Evolutionary conservation across 106 monocot genomes (phyloP).

Genomic region (Iris macrosiphon): DNA sequence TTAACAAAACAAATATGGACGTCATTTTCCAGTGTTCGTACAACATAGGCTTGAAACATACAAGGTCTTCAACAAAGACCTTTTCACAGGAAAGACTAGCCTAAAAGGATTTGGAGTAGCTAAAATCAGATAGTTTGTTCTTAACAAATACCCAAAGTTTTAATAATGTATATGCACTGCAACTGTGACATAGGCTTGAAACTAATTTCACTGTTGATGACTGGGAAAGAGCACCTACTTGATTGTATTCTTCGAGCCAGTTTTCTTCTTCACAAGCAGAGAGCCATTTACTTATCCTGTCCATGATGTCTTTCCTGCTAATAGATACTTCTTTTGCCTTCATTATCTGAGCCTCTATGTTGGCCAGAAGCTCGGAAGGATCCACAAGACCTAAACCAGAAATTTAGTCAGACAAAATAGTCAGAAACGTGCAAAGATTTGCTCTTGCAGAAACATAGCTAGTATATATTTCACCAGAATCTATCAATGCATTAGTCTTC

Average conservation of each 20-base stretch:
- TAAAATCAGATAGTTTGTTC: too few relatives aligned
- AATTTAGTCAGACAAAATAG: background rate
- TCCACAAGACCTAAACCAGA: slow-evolving; percentile 64
- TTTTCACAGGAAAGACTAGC: too few relatives aligned
- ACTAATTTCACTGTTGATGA: too few relatives aligned
- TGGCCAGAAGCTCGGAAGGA: slow-evolving; percentile 74
- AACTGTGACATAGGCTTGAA: too few relatives aligned
- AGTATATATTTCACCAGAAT: slow-evolving; percentile 43
- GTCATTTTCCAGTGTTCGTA: too few relatives aligned
- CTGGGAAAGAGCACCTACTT: slow-evolving; percentile 28
- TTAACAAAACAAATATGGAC: too few relatives aligned
- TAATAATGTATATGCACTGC: too few relatives aligned
- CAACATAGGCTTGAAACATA: too few relatives aligned
- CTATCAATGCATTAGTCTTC: slow-evolving; percentile 71
- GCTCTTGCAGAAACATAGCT: background rate
- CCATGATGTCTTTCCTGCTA: slow-evolving; percentile 87
- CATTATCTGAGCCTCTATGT: slow-evolving; percentile 74
- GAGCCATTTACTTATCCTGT: slow-evolving; percentile 75
- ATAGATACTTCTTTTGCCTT: slow-evolving; percentile 67
- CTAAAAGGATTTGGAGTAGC: too few relatives aligned
- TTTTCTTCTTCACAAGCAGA: slow-evolving; percentile 87
- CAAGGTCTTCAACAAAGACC: too few relatives aligned
- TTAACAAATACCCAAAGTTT: too few relatives aligned
- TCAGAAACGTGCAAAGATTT: background rate
- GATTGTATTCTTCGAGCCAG: slow-evolving; percentile 93